Evolutionary conservation across 2,329 filamentous ascomycete genomes (phyloP).

Genomic region (Neophaeococcomyces aloes): DNA sequence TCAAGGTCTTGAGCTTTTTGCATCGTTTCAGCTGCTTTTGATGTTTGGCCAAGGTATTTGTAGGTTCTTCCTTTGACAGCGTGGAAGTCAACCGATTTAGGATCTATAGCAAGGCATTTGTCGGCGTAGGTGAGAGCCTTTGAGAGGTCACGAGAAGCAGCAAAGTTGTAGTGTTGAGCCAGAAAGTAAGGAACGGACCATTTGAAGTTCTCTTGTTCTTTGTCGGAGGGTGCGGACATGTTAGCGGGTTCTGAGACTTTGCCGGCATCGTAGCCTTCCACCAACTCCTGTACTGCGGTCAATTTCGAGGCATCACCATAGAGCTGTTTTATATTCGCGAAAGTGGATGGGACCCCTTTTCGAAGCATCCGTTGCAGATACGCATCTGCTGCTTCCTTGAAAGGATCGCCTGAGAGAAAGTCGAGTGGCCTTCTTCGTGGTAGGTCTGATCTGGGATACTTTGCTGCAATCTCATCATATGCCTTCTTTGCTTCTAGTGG

Average conservation of each 20-base stretch:
- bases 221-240: slow-evolving; percentile 39
- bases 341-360: slow-evolving; percentile 90
- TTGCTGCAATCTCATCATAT: slow-evolving; percentile 72
- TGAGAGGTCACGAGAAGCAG: slow-evolving; percentile 68
- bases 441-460: slow-evolving; percentile 74
- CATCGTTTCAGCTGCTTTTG: slow-evolving; percentile 78
- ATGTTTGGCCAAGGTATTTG: slow-evolving; percentile 74
- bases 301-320: slow-evolving; percentile 72
- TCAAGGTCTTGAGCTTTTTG: slow-evolving; percentile 77
- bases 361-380: slow-evolving; percentile 79
- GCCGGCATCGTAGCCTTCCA: slow-evolving; percentile 64
- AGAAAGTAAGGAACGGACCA: slow-evolving; percentile 83
- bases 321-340: slow-evolving; percentile 90
- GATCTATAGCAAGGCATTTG: slow-evolving; percentile 66
- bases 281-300: slow-evolving; percentile 61
- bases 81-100: slow-evolving; percentile 77
- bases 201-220: slow-evolving; percentile 53
- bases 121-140: slow-evolving; percentile 78
- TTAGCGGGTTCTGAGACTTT: slow-evolving; percentile 38
- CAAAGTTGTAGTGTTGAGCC: slow-evolving; percentile 93
- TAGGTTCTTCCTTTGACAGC: slow-evolving; percentile 93
- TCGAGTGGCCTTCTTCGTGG: slow-evolving; percentile 78
- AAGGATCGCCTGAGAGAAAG: slow-evolving; percentile 73
- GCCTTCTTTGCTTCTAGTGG: slow-evolving; percentile 56
- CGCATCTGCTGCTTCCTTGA: slow-evolving; percentile 62